Evolutionary conservation across 768 basidiomycete species (phyloP), one percentile per base, ranked within the genome.

Genomic region (Podaxis rugospora): DNA sequence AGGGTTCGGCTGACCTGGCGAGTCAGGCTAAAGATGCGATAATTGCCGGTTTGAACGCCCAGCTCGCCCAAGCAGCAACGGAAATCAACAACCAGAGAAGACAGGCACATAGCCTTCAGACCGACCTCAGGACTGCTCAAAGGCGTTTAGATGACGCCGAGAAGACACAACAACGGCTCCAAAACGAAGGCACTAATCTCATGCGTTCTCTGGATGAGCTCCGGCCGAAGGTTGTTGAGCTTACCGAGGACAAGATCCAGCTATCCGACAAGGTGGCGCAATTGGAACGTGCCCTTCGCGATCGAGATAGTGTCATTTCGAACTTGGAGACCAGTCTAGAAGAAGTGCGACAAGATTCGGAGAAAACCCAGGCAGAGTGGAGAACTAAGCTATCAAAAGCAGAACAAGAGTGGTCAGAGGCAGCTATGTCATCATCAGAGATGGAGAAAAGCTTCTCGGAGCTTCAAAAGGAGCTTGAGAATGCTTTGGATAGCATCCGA

Each of bases 161-260:
- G 71, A 78, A 76, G 66, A 85, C 77, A 3, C 87, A 91, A 66
- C 83, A 83, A 67, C 86, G 83, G 62, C 78, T 95, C 2, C 92
- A 93, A 67, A 75, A 77, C 0, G 93, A 95, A 72, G 91, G 92
- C 42, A 85, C 82, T n/a, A 80, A 78, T 55, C 80, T 95, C 36
- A 83, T 93, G 85, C 83, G 80, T 28, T 86, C 89, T n/a, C 74
- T 94, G 62, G 88, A 93, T 64, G 91, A 93, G 72, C 88, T 93
- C 85, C 83, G 89, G 32, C 84, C 90, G 42, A 93, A 93, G 76
- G 86, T 93, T 63, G 86, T 93, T 21, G 87, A 92, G 69, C 77
- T 95, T 57, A 92, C 89, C 2, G 83, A 85, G 39, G 80, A 78
- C 62, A 91, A 88, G 70, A 74, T 90, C 13, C 83, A 89, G 62